phyloP scores from a whole-genome alignment of 371 early-diverging fungal genomes.

The Apophysomyces sp. region DNA sequence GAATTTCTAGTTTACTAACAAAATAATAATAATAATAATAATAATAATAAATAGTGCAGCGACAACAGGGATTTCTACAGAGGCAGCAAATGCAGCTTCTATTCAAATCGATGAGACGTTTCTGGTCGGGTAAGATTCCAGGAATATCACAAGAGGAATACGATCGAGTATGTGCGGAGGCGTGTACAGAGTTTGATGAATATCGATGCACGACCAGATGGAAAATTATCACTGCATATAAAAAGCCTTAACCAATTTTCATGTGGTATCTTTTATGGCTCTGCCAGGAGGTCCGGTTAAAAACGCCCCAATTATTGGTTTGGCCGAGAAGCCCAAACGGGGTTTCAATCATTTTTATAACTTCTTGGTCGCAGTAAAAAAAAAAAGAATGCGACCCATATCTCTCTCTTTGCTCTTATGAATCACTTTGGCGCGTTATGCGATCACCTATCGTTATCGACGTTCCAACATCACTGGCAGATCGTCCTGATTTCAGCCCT shows the following conservation, averaged over 20 bases:
- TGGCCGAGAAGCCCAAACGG: too few species aligned
- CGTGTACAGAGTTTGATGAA: slow-evolving; percentile 30
- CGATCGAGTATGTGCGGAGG: slow-evolving; percentile 22
- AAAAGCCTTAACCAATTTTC: slow-evolving; percentile 7
- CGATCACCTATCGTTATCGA: slow-evolving; percentile 33
- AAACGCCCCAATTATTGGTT: background rate
- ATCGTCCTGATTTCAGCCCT: slow-evolving; percentile 34
- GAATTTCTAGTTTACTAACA: too few species aligned
- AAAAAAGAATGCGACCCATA: background rate
- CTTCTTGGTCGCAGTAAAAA: background rate
- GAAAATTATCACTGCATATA: slow-evolving; percentile 29
- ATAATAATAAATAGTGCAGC: slow-evolving; percentile 23
- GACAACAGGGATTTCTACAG: slow-evolving; percentile 41
- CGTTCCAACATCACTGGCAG: slow-evolving; percentile 44
- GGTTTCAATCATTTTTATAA: background rate
- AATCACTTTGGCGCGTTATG: slow-evolving; percentile 22
- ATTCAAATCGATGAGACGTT: slow-evolving; percentile 43
- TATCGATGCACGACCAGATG: slow-evolving; percentile 20
- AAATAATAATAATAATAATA: too few species aligned
- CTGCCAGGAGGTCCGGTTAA: background rate
- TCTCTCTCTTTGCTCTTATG: slow-evolving; percentile 9
- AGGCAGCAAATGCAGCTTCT: slow-evolving; percentile 41
- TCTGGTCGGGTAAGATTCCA: slow-evolving; percentile 34
- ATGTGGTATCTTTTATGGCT: background rate
- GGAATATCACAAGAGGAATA: slow-evolving; percentile 21